These are phyloP conservation scores for Geotrichum aggregatum DNA, from an alignment of 1,139 yeast species.

Conservation along the genomic window DNA sequence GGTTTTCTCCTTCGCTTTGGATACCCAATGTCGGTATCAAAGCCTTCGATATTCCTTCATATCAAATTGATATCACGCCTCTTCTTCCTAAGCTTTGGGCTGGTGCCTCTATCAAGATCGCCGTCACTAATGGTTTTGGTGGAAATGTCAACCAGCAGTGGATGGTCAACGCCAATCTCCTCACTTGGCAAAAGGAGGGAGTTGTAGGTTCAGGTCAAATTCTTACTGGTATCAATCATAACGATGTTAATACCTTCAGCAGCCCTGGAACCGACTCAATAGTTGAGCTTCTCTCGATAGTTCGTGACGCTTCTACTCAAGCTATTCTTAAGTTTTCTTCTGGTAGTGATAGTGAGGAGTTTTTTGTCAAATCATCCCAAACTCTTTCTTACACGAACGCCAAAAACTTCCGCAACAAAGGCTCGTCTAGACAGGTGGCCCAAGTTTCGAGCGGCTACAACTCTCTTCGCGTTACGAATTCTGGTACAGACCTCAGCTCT, in stretches of 20 bases:
- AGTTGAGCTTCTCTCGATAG: constrained; percentile 19
- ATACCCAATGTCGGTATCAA: constrained; percentile 66
- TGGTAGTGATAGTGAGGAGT: constrained; percentile 10
- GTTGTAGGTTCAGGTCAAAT: constrained; percentile 32
- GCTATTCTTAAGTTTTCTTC: constrained; percentile 20
- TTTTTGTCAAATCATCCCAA: constrained; percentile 20
- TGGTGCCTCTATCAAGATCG: constrained; percentile 29
- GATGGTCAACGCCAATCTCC: constrained; percentile 64
- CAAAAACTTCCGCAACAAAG: constrained; percentile 17
- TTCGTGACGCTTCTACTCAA: constrained; percentile 16
- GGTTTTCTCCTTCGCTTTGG: constrained; percentile 76
- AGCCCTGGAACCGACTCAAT: constrained; percentile 10
- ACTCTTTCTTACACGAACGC: constrained; percentile 20
- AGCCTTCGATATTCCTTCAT: constrained; percentile 66
- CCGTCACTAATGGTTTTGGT: constrained; percentile 56
- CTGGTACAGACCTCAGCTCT: constrained; percentile 14
- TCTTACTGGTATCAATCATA: constrained; percentile 15
- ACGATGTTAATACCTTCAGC: constrained; percentile 14
- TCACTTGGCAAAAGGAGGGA: constrained; percentile 52
- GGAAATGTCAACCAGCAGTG: constrained; percentile 46
- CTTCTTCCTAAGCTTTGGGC: constrained; percentile 62
- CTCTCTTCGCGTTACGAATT: constrained; percentile 13
- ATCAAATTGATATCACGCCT: constrained; percentile 64
- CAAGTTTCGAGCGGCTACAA: constrained; percentile 20
- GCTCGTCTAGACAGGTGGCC: constrained; percentile 15